Evolutionary conservation across 2,329 filamentous ascomycete genomes (phyloP).

Genomic region (Sordariomycetes sp.): DNA sequence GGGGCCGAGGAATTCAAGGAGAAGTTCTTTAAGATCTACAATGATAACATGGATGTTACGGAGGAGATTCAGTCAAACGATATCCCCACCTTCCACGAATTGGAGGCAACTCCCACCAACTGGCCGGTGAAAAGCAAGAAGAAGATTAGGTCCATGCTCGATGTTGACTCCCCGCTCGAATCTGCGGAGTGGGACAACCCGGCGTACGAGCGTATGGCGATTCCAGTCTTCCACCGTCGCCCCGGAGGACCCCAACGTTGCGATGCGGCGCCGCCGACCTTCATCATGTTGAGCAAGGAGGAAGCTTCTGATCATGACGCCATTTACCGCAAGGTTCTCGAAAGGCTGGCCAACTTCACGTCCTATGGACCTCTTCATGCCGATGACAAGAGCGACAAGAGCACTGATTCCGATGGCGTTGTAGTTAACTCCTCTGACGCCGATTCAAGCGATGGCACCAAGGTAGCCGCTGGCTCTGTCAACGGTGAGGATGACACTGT

Average conservation of each 20-base stretch:
- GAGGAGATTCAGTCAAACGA: constrained; percentile 64
- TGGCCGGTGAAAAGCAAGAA: constrained; percentile 46
- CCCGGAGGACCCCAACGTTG: constrained; percentile 19
- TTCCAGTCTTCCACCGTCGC: constrained; percentile 60
- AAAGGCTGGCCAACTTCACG: constrained; percentile 67
- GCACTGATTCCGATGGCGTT: constrained; percentile 59
- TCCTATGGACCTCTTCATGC: constrained; percentile 56
- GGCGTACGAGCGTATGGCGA: constrained; percentile 55
- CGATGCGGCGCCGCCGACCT: constrained; percentile 45
- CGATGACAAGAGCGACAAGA: constrained; percentile 37
- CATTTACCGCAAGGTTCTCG: constrained; percentile 73
- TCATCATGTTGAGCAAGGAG: constrained; percentile 65
- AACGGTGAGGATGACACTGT: constrained; percentile 87
- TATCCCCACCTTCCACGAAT: constrained; percentile 62
- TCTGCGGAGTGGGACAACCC: constrained; percentile 50
- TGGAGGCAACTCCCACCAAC: constrained; percentile 74
- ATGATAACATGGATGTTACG: constrained; percentile 56
- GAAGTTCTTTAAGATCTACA: constrained; percentile 81
- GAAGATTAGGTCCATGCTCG: constrained; percentile 42
- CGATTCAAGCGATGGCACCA: constrained; percentile 59
- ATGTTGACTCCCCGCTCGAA: constrained; percentile 29
- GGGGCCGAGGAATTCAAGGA: constrained; percentile 73
- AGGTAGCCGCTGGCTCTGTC: constrained; percentile 68
- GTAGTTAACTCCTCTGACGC: constrained; percentile 54
- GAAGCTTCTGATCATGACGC: constrained; percentile 59